Base-by-base conservation (phyloP, 73 alveolate species). In the Paramecium pentaurelia region DNA sequence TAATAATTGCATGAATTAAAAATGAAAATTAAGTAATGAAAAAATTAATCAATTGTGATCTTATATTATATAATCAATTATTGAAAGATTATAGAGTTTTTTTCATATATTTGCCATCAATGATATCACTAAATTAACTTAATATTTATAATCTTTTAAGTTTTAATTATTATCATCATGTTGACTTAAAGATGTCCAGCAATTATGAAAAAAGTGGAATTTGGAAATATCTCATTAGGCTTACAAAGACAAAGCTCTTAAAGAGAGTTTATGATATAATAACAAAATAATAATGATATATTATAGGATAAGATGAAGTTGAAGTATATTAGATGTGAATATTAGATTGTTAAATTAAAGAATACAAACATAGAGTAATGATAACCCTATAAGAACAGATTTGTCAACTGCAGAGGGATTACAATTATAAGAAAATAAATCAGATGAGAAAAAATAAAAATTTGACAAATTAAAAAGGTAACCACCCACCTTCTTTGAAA, bases 401-500 rank as follows among this genome's bases (percentile, higher is more conserved):
- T 28, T 64, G 12, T 64, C 84, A 10, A 64, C 84, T 4, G 84
- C 84, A 12, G 84, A 64, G 49, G 84, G 84, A 64, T 64, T 32
- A 9, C 27, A 32, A 27, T 28, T 64, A 12, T 28, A 64, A 12
- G 84, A 64, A 28, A 64, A 64, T 64, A 64, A 34, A 64, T 22
- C n/a, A 16, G 60, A 73, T 34, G 54, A 73, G 28, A 73, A 40
- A 18, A 30, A 73, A 40, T 16, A 22, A 20, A 73, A 73, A 40
- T 73, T 73, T 40, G 60, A 73, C 60, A 73, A 40, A 73, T 73
- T 73, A 44, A 32, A 44, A 73, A 73, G 87, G 16, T 73, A 73
- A 38, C 91, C 91, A 32, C 91, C 91, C 16, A 80, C 75, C 16
- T 42, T 45, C 18, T 80, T 80, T 47, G 77, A 80, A 47, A 80